A percentile compares a stretch with the other conserved stretches of the same genome.
Conservation (phyloP, 495 filamentous ascomycete genomes). For the Aspergillus wentii region DNA sequence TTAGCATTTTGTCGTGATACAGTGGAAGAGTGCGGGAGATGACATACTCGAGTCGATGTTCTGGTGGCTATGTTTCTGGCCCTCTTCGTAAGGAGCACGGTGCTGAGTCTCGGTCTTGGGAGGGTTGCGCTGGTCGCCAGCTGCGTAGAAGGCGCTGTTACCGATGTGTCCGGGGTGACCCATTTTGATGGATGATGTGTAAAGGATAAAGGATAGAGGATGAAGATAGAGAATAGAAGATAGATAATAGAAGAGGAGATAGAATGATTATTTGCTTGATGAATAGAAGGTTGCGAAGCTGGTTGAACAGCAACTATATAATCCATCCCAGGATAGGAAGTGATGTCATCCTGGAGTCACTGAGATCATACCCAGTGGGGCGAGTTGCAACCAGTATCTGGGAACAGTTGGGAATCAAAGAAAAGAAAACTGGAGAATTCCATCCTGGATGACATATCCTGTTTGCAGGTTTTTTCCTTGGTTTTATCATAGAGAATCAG, state of each 20-base stretch:
- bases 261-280: too few species aligned
- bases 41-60: constrained; percentile 65
- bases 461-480: too few species aligned
- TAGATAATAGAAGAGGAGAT: too few species aligned
- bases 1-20: constrained; percentile 6
- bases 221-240: too few species aligned
- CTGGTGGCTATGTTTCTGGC: constrained; percentile 58
- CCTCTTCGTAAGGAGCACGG: constrained; percentile 60
- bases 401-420: too few species aligned
- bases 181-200: constrained; percentile 17
- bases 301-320: too few species aligned
- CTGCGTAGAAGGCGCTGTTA: constrained; percentile 48
- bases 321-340: too few species aligned
- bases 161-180: constrained; percentile 60
- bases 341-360: constrained; percentile 35
- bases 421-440: too few species aligned
- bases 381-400: constrained; percentile 10
- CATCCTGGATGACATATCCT: too few species aligned
- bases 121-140: constrained; percentile 66
- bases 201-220: too few species aligned
- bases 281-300: neutral
- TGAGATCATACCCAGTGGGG: constrained; percentile 35
- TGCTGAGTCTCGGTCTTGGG: constrained; percentile 52
- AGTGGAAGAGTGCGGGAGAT: neutral
- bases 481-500: too few species aligned